A percentile compares a stretch with the other conserved stretches of the same genome.
phyloP scores from a whole-genome alignment of 306 rosid genomes.

The Ormosia semicastrata region DNA sequence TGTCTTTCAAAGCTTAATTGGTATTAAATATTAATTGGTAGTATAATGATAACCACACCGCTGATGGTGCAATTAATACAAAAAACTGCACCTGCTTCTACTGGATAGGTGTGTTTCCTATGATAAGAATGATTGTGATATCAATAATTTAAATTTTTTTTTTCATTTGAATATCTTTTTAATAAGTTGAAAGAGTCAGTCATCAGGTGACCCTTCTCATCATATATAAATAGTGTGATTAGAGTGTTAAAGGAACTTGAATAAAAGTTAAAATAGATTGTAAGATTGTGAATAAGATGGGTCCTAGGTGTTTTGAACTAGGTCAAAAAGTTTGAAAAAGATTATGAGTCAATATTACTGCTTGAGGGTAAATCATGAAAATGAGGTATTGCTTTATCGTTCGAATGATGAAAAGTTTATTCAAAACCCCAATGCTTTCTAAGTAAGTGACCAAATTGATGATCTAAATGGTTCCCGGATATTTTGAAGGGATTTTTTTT shows the following conservation, averaged over 20 bases:
- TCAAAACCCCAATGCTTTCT: neutral
- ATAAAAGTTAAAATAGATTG: conserved; percentile 6
- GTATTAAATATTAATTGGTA: neutral
- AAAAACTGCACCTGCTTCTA: neutral
- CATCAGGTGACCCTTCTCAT: neutral
- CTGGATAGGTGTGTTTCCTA: neutral
- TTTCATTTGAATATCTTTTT: neutral
- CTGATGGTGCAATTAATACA: neutral
- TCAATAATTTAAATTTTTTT: neutral
- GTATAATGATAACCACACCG: neutral
- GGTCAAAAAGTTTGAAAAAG: conserved; percentile 34
- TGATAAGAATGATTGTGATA: neutral
- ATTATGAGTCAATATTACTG: conserved; percentile 3
- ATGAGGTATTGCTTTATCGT: neutral
- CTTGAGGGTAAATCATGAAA: neutral
- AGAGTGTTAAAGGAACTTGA: neutral
- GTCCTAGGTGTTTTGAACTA: conserved; percentile 25
- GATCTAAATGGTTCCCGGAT: neutral
- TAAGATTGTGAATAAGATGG: conserved; percentile 18
- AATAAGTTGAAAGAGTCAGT: neutral
- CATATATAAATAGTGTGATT: conserved; percentile 26
- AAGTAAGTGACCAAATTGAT: neutral
- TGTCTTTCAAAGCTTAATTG: neutral
- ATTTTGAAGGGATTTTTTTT: conserved; percentile 9
- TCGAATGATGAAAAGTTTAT: conserved; percentile 21